Evolutionary conservation across 179 eudicot genomes (phyloP), one percentile per base, ranked within the genome.

Genomic region (Carnegiea gigantea): DNA sequence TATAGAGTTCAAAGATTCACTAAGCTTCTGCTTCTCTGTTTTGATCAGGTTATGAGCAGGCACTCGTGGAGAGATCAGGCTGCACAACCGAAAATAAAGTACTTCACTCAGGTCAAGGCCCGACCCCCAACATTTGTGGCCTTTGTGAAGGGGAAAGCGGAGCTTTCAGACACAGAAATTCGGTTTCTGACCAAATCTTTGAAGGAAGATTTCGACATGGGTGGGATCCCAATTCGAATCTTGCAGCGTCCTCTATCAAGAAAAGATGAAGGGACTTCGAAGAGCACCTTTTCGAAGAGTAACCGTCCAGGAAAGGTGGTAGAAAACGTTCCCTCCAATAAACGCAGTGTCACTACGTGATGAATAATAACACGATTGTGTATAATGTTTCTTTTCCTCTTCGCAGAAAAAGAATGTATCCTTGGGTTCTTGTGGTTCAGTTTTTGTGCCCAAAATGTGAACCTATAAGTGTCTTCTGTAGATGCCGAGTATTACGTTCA

Each of bases 71-170:
- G 91, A 85, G 97, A 96, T 83, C 92, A 83, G 59, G 90, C 93
- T 26, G 82, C 92, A 67, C 97, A 96, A 79, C 95, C 95, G 14
- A 96, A 94, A 84, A 83, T 96, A 77, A 96, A 93, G 82, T 96
- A 96, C 84, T 96, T 94, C 89, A 96, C 98, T 20, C 98, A 96
- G 84, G 98, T 93, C 77, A 96, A 96, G 86, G 99, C 98, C 10
- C 91, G 99, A 18, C 99, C 99, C 28, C 99, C 99, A 20, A 96
- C 99, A 26, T 96, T 94, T 77, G 96, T 96, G 36, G 99, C 98
- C 70, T 96, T 96, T 86, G 86, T 93, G 72, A 89, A 91, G 65
- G 97, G 97, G 24, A 96, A 93, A 83, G 83, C 83, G 0, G 84
- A 83, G 85, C 91, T 94, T 14, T 83, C 93, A 2, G 98, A 94